Percentiles rank a stretch among this genome's conserved stretches.
phyloP scores from a whole-genome alignment of 1,284 basidiomycete genomes.

The Cystobasidium pallidum region DNA sequence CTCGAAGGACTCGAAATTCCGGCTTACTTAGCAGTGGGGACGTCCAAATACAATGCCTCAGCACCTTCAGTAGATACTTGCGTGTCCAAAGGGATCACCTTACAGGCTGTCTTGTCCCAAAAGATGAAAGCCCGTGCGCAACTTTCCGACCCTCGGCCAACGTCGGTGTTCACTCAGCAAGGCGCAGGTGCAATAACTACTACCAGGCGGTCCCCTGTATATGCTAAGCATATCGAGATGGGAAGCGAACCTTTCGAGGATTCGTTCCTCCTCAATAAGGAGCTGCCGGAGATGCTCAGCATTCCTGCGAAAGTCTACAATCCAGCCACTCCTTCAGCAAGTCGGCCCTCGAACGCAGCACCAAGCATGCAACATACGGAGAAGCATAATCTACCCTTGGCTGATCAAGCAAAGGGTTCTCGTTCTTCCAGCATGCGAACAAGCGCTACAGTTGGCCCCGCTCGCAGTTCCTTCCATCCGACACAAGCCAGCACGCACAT shows the following conservation, averaged over 20 bases:
- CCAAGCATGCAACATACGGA: background rate
- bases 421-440: conserved; percentile 1
- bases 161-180: background rate
- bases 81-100: conserved; percentile 66
- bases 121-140: conserved; percentile 45
- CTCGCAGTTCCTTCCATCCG: background rate
- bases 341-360: background rate
- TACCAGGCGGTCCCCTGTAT: conserved; percentile 46
- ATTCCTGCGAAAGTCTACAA: background rate
- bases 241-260: conserved; percentile 79
- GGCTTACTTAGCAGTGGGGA: conserved; percentile 55
- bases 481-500: background rate
- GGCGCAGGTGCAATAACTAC: background rate
- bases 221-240: conserved; percentile 61
- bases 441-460: background rate
- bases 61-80: conserved; percentile 64
- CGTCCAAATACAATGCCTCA: background rate
- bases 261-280: conserved; percentile 73
- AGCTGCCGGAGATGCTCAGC: conserved; percentile 55
- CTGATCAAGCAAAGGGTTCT: background rate
- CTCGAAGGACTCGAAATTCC: conserved; percentile 78
- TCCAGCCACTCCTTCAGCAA: background rate
- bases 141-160: conserved; percentile 8
- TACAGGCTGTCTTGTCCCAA: conserved; percentile 46
- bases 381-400: too few relatives aligned